These are phyloP conservation scores for Penicillium sp. DNA, from an alignment of 2,329 filamentous ascomycete species.

Conservation along the genomic window DNA sequence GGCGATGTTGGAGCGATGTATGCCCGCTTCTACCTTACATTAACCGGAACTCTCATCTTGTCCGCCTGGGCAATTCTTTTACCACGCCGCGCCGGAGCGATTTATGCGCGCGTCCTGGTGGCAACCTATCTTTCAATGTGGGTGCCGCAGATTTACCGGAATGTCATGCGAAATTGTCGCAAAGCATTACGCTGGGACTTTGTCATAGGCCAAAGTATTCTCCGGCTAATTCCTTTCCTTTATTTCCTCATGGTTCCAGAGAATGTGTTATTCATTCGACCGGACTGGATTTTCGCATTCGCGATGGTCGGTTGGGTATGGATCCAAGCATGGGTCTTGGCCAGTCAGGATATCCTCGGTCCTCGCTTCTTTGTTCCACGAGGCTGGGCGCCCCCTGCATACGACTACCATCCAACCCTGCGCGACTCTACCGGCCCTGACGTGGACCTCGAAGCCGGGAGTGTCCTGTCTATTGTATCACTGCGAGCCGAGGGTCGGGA, in stretches of 20 bases:
- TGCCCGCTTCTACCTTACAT: constrained; percentile 55
- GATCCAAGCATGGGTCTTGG: constrained; percentile 74
- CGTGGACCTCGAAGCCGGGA: constrained; percentile 72
- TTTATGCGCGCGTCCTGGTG: constrained; percentile 58
- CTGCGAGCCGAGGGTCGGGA: constrained; percentile 49
- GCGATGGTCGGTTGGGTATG: constrained; percentile 72
- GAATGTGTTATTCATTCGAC: constrained; percentile 74
- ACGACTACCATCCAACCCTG: constrained; percentile 91
- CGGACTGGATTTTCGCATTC: constrained; percentile 60
- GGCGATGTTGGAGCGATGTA: constrained; percentile 55
- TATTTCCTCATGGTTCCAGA: constrained; percentile 76
- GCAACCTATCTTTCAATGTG: constrained; percentile 84
- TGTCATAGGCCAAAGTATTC: constrained; percentile 71
- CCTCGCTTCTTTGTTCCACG: constrained; percentile 78
- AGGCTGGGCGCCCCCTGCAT: constrained; percentile 59
- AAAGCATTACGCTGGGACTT: constrained; percentile 89
- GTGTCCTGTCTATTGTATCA: constrained; percentile 66
- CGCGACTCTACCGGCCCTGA: constrained; percentile 50
- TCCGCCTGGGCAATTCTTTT: constrained; percentile 56
- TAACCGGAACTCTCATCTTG: constrained; percentile 54
- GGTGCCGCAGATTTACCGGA: constrained; percentile 86
- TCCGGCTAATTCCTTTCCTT: constrained; percentile 71
- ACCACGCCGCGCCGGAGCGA: constrained; percentile 47
- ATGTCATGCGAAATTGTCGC: constrained; percentile 83
- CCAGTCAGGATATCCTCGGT: constrained; percentile 75